Evolutionary conservation across 2,329 filamentous ascomycete genomes (phyloP).

Genomic region (Pleurostoma richardsiae): DNA sequence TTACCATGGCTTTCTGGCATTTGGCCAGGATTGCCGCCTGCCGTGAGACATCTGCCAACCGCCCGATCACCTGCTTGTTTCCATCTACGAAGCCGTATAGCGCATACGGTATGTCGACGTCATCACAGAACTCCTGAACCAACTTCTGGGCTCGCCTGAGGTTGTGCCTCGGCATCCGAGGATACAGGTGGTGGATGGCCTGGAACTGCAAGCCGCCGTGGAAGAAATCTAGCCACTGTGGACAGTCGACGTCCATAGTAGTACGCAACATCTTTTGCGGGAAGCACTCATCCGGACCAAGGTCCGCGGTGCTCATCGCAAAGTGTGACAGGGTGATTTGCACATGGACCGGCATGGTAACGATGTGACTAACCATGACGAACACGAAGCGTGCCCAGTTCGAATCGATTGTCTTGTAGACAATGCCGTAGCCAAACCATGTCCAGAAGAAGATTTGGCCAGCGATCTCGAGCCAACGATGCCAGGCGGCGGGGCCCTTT

Average conservation of each 20-base stretch:
- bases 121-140: slow-evolving; percentile 75
- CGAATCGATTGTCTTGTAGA: slow-evolving; percentile 69
- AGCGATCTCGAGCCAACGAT: slow-evolving; percentile 71
- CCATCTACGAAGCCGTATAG: slow-evolving; percentile 81
- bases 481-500: slow-evolving; percentile 77
- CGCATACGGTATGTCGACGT: slow-evolving; percentile 79
- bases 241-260: slow-evolving; percentile 90
- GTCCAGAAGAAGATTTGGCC: slow-evolving; percentile 80
- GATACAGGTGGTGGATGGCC: slow-evolving; percentile 81
- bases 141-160: slow-evolving; percentile 69
- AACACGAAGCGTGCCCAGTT: slow-evolving; percentile 67
- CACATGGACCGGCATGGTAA: slow-evolving; percentile 77
- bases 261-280: slow-evolving; percentile 87
- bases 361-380: slow-evolving; percentile 73
- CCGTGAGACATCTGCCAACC: slow-evolving; percentile 71
- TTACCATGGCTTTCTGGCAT: slow-evolving; percentile 54
- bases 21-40: slow-evolving; percentile 74
- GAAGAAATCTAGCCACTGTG: slow-evolving; percentile 82
- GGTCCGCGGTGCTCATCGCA: slow-evolving; percentile 84
- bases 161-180: slow-evolving; percentile 80
- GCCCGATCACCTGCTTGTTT: slow-evolving; percentile 74
- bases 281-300: slow-evolving; percentile 81
- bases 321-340: slow-evolving; percentile 93
- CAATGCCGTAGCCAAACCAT: slow-evolving; percentile 78
- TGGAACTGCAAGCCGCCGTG: slow-evolving; percentile 89